A percentile compares a stretch with the other conserved stretches of the same genome.
phyloP scores from a whole-genome alignment of 805 yeast genomes.

The Metschnikowia baotianmanensis region DNA sequence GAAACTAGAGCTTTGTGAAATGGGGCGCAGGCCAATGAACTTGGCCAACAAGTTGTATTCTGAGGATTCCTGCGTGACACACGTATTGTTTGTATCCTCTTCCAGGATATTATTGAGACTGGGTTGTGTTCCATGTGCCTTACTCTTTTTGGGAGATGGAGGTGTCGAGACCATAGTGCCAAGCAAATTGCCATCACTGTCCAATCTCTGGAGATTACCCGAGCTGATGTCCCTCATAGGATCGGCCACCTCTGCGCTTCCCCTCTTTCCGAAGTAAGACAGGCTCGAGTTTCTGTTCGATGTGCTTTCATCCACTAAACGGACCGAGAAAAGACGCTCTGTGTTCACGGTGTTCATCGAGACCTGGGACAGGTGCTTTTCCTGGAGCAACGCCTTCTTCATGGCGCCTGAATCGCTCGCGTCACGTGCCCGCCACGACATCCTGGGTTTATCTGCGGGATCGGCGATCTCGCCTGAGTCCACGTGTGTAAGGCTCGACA shows the following conservation, averaged over 20 bases:
- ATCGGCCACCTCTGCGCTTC: slow-evolving; percentile 3
- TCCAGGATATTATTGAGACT: slow-evolving; percentile 16
- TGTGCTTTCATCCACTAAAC: slow-evolving; percentile 59
- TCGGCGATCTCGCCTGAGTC: slow-evolving; percentile 34
- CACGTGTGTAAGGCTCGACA: slow-evolving; percentile 55
- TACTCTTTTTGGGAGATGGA: slow-evolving; percentile 16
- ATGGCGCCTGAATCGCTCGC: slow-evolving; percentile 27
- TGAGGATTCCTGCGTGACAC: slow-evolving; percentile 16
- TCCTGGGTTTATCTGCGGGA: slow-evolving; percentile 37
- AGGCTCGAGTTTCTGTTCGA: slow-evolving; percentile 31
- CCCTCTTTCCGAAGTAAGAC: slow-evolving; percentile 16
- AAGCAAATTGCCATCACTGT: slow-evolving; percentile 44
- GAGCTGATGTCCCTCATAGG: slow-evolving; percentile 23
- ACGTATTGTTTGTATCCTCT: slow-evolving; percentile 13
- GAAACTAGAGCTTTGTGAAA: slow-evolving; percentile 2
- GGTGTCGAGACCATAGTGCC: slow-evolving; percentile 13
- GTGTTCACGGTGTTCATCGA: slow-evolving; percentile 86
- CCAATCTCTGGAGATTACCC: slow-evolving; percentile 42
- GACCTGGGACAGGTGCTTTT: slow-evolving; percentile 45
- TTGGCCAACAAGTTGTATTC: slow-evolving; percentile 17
- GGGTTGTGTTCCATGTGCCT: slow-evolving; percentile 1
- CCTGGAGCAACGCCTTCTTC: slow-evolving; percentile 15
- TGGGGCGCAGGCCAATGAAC: slow-evolving; percentile 13
- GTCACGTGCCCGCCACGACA: slow-evolving; percentile 44
- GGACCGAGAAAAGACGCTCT: slow-evolving; percentile 74